phyloP scores from a whole-genome alignment of 805 yeast genomes.

The Candida berthetii region DNA sequence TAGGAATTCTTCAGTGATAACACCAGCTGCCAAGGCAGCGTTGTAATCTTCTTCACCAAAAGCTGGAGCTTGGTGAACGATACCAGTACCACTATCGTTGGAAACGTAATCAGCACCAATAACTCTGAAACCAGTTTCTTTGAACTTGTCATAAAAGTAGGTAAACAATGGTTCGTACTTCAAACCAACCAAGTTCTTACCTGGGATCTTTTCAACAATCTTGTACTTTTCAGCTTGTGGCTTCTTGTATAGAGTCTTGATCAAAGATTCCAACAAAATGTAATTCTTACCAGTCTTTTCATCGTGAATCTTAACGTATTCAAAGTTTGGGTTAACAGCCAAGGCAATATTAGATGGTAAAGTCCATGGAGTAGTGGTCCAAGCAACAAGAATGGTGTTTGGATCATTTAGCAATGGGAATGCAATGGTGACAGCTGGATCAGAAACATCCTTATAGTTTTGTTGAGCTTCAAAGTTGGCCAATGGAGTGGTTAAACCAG shows the following conservation, averaged over 20 bases:
- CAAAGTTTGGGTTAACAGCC: conserved; percentile 87
- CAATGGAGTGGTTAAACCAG: conserved; percentile 94
- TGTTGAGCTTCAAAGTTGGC: conserved; percentile 98
- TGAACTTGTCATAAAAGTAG: conserved; percentile 70
- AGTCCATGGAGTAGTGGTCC: conserved; percentile 99
- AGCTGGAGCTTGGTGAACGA: conserved; percentile 97
- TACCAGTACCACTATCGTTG: conserved; percentile 96
- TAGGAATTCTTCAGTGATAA: conserved; percentile 56
- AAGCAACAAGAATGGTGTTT: conserved; percentile 81
- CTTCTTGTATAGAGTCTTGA: conserved; percentile 86
- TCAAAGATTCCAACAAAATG: conserved; percentile 77
- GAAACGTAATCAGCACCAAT: conserved; percentile 81
- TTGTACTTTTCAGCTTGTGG: conserved; percentile 87
- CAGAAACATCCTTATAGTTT: conserved; percentile 94
- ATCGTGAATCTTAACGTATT: conserved; percentile 87
- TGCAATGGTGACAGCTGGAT: conserved; percentile 93
- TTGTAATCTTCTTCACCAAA: conserved; percentile 98
- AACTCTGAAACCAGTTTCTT: conserved; percentile 77
- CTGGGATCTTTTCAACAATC: conserved; percentile 73
- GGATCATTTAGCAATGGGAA: conserved; percentile 80
- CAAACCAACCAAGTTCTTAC: conserved; percentile 72
- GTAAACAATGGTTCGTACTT: conserved; percentile 81
- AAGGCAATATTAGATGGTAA: conserved; percentile 90
- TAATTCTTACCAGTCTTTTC: conserved; percentile 78
- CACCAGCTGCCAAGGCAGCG: conserved; percentile 70